Conservation (phyloP, 169 alveolate species). For the Cryptosporidium baileyi region DNA sequence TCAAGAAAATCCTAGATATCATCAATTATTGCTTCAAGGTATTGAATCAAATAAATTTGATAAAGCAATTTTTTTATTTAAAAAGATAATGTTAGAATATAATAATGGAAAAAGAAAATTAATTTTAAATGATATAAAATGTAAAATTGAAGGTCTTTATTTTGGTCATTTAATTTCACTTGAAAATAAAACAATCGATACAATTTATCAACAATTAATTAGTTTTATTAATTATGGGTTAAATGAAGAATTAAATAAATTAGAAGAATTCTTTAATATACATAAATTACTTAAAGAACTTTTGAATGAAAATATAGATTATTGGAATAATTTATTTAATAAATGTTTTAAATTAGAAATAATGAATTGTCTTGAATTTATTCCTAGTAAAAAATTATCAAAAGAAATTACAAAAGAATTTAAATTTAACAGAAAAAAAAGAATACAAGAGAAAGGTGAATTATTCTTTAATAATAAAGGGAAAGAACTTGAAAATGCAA, state of each 20-base stretch:
- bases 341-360: background rate
- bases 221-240: slow-evolving; percentile 13
- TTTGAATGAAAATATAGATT: background rate
- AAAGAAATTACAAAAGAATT: background rate
- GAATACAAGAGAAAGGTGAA: background rate
- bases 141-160: slow-evolving; percentile 64
- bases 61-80: background rate
- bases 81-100: background rate
- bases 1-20: slow-evolving; percentile 6
- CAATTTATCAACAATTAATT: slow-evolving; percentile 3
- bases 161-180: slow-evolving; percentile 20
- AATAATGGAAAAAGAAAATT: slow-evolving; percentile 25
- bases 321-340: slow-evolving; percentile 21
- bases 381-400: slow-evolving; percentile 18
- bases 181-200: slow-evolving; percentile 18
- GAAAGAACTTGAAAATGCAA: background rate
- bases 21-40: slow-evolving; percentile 26
- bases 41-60: background rate
- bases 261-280: background rate
- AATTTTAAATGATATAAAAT: slow-evolving; percentile 5
- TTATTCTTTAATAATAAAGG: background rate
- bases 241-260: background rate
- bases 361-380: slow-evolving; percentile 27
- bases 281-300: slow-evolving; percentile 7
- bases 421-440: background rate